Percentiles rank a stretch among this genome's conserved stretches.
These are phyloP conservation scores for Malassezia globosa DNA, from an alignment of 1,284 basidiomycete genomes.

Conservation along the genomic window DNA sequence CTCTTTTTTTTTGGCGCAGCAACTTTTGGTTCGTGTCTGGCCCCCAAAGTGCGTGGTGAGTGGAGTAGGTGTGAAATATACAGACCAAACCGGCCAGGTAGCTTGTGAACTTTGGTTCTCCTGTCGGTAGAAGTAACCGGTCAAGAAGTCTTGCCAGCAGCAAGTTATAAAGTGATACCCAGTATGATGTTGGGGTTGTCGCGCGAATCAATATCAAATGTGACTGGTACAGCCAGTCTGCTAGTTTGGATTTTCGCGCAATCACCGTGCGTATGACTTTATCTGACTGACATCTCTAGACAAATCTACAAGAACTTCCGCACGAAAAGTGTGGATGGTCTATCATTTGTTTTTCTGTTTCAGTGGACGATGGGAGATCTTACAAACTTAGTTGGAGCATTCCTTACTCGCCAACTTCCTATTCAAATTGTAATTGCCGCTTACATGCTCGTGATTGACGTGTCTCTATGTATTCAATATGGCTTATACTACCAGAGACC, in stretches of 20 bases:
- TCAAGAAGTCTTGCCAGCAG: too few relatives aligned
- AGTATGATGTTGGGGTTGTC: too few relatives aligned
- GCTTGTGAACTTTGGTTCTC: too few relatives aligned
- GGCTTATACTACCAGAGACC: neutral
- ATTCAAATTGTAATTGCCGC: slow-evolving; percentile 37
- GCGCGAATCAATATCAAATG: slow-evolving; percentile 25
- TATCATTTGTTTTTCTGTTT: slow-evolving; percentile 38
- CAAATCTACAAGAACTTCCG: slow-evolving; percentile 41
- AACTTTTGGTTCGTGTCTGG: too few relatives aligned
- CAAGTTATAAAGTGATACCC: too few relatives aligned
- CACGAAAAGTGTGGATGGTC: slow-evolving; percentile 32
- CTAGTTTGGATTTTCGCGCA: slow-evolving; percentile 44
- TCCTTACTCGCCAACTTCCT: slow-evolving; percentile 39
- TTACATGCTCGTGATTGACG: slow-evolving; percentile 14
- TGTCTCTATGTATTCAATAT: slow-evolving; percentile 10
- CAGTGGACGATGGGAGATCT: slow-evolving; percentile 46
- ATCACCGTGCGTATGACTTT: slow-evolving; percentile 22
- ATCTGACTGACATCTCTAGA: slow-evolving; percentile 3
- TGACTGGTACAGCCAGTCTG: slow-evolving; percentile 30
- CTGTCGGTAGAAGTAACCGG: too few relatives aligned
- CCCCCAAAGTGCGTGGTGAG: too few relatives aligned
- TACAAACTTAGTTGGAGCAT: slow-evolving; percentile 39
- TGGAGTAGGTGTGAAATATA: too few relatives aligned
- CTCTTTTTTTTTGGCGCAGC: too few relatives aligned
- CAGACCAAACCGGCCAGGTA: too few relatives aligned